phyloP scores from a whole-genome alignment of 192 early-diverging fungal species.

The Entomortierella lignicola region DNA sequence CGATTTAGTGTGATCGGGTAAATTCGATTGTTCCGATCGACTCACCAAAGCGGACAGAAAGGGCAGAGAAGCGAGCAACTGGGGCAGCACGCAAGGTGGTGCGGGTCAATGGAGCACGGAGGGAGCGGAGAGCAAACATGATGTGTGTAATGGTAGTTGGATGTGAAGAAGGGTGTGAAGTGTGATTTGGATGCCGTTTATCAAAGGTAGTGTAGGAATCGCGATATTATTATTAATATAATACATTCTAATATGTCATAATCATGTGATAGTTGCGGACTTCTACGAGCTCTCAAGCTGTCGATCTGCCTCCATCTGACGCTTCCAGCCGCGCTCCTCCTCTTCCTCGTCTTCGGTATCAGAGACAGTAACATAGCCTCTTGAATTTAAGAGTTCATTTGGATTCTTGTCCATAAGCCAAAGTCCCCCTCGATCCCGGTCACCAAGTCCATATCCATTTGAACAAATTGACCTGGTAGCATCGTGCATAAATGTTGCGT shows the following conservation, averaged over 20 bases:
- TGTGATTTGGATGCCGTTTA: constrained; percentile 8
- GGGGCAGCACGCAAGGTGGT: constrained; percentile 51
- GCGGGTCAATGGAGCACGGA: constrained; percentile 54
- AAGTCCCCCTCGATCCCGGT: constrained; percentile 33
- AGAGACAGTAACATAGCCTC: constrained; percentile 44
- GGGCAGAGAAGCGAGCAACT: constrained; percentile 61
- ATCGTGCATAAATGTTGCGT: constrained; percentile 29
- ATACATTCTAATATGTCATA: no score
- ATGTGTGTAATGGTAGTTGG: constrained; percentile 6
- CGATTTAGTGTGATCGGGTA: not conserved
- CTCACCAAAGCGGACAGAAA: constrained; percentile 64
- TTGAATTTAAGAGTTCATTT: not conserved
- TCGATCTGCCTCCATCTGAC: constrained; percentile 33
- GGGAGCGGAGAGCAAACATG: constrained; percentile 65
- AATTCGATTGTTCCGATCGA: constrained; percentile 8
- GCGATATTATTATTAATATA: no score
- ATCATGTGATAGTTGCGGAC: not conserved
- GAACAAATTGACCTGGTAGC: constrained; percentile 1
- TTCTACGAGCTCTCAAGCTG: not conserved
- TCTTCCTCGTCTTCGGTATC: constrained; percentile 45
- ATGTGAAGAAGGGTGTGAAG: constrained; percentile 1
- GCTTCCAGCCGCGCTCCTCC: constrained; percentile 25
- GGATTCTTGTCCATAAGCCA: constrained; percentile 16
- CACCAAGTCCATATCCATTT: constrained; percentile 32
- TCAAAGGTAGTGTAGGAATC: not conserved